A percentile compares a stretch with the other conserved stretches of the same genome.
Evolutionary conservation across 306 rosid genomes (phyloP).

Genomic region (Astragalus glycyphyllos): DNA sequence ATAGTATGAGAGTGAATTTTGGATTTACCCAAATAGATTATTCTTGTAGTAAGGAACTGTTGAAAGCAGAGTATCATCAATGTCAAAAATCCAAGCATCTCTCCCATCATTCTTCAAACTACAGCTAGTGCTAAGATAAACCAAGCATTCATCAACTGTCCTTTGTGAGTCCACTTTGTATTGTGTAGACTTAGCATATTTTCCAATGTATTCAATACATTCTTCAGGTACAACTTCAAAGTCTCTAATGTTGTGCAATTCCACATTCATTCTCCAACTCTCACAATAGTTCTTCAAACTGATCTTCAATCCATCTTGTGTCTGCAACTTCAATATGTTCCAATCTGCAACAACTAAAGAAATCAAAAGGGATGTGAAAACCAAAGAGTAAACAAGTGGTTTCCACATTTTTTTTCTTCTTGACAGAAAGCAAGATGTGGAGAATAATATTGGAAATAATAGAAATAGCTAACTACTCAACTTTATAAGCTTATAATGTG

Average conservation of each 20-base stretch:
- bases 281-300: constrained; percentile 70
- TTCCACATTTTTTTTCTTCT: constrained; percentile 42
- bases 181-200: constrained; percentile 58
- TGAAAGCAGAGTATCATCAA: constrained; percentile 69
- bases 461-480: not conserved
- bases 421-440: not conserved
- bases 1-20: not conserved
- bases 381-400: constrained; percentile 27
- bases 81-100: constrained; percentile 82
- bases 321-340: constrained; percentile 59
- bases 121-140: constrained; percentile 61
- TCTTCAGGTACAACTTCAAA: constrained; percentile 72
- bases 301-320: constrained; percentile 45
- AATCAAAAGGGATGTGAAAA: constrained; percentile 40
- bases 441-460: not conserved
- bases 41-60: constrained; percentile 65
- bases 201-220: constrained; percentile 54
- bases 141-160: constrained; percentile 53
- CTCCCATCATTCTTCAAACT: constrained; percentile 54
- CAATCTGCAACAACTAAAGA: constrained; percentile 53
- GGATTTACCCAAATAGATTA: constrained; percentile 52
- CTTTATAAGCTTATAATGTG: not conserved
- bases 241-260: constrained; percentile 65
- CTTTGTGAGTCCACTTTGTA: constrained; percentile 61
- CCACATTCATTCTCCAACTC: constrained; percentile 76